Base-by-base conservation (phyloP, 495 filamentous ascomycete genomes). In the Podospora anserina region DNA sequence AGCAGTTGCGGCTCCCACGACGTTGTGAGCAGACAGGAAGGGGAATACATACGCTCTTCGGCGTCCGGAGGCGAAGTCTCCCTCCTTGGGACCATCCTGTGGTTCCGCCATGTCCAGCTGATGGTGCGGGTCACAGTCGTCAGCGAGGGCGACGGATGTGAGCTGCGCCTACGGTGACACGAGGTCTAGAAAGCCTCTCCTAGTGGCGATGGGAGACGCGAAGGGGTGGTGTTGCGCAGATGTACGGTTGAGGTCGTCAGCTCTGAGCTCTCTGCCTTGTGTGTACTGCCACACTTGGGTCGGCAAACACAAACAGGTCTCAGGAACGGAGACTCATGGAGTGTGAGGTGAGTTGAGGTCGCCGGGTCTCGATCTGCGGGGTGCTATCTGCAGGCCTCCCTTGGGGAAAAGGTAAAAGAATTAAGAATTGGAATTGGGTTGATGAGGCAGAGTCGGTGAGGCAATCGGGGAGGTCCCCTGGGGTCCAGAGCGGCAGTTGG, bases 21-120 rank as follows among this genome's bases (percentile, higher is more conserved):
- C 9, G 20, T 18, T 49, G 65, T 16, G 32, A 44, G 32, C 34
- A 20, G 20, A 61, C 28, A 20, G 27, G 23, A 18, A 4, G 63
- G 32, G 7, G 63, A 32, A 49, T 56, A 74, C 76, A 54, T 72
- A 78, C 76, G 76, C 75, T 75, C 75, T 69, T 44, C 75, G 66
- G 26, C 72, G 72, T 39, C 67, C 61, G 54, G 72, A 64, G 23
- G 67, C 66, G 58, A 69, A 64, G 3, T 73, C 71, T 44, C 62
- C 66, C 32, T 73, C 69, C 18, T 67, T 56, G 62, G 64, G 57
- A 30, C 69, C 70, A 54, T 67, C 58, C 69, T 26, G 34, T 27
- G 74, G 55, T n/a, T 23, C 27, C 9, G 66, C 72, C 75, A 77
- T 77, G 63, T 63, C 39, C 66, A 75, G 75, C 71, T 75, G 71